Conservation (phyloP, 495 filamentous ascomycete species). For the Tirmania nivea region DNA sequence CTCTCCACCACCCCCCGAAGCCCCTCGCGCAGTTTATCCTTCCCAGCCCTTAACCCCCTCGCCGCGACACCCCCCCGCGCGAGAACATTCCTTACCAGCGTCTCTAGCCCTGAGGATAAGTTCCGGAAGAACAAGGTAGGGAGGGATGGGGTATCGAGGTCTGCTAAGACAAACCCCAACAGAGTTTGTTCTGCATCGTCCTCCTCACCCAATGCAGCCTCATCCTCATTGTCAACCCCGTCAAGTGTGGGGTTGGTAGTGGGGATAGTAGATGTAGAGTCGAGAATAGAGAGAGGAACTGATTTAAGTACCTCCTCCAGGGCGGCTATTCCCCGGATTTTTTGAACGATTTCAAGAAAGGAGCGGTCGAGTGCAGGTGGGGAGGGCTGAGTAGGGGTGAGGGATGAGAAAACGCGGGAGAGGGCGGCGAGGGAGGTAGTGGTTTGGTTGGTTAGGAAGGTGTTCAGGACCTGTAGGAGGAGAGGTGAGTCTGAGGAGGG, state of each 20-base stretch:
- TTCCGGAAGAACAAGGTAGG: constrained; percentile 82
- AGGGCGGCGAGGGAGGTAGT: neutral
- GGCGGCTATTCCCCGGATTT: constrained; percentile 78
- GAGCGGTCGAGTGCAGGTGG: constrained; percentile 66
- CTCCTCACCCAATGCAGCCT: constrained; percentile 34
- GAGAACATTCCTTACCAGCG: constrained; percentile 63
- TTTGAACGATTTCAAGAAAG: constrained; percentile 54
- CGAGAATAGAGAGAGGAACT: neutral
- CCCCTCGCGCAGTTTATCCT: constrained; percentile 49
- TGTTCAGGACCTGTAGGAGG: constrained; percentile 30
- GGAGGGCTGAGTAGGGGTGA: constrained; percentile 36
- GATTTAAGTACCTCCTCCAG: constrained; percentile 52
- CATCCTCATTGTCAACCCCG: constrained; percentile 34
- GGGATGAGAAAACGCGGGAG: neutral
- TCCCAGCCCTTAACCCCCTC: constrained; percentile 54
- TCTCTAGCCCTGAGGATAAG: constrained; percentile 53
- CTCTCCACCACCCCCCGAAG: constrained; percentile 65
- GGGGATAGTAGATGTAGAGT: constrained; percentile 12
- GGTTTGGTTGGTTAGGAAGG: constrained; percentile 23
- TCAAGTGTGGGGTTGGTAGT: neutral
- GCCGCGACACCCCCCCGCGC: constrained; percentile 62
- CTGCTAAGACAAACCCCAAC: constrained; percentile 47
- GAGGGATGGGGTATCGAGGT: constrained; percentile 69
- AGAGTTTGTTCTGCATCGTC: constrained; percentile 30
- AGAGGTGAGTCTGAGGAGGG: constrained; percentile 8